A percentile compares a stretch with the other conserved stretches of the same genome.
These are phyloP conservation scores for Malbranchea cinnamomea DNA, from an alignment of 2,329 filamentous ascomycete species.

Conservation along the genomic window DNA sequence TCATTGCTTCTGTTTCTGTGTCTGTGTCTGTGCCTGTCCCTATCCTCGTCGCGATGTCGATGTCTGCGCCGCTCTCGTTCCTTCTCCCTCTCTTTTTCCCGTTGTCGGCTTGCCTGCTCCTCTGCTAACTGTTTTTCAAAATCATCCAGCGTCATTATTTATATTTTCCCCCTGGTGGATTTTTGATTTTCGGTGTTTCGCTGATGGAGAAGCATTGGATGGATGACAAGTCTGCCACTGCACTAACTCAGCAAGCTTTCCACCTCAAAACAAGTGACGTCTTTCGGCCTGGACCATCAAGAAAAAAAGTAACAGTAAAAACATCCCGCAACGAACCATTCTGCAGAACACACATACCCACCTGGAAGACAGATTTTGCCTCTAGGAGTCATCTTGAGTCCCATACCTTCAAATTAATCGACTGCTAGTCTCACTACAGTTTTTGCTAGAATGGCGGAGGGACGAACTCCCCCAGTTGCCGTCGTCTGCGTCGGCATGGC, in stretches of 20 bases:
- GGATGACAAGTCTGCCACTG: no score
- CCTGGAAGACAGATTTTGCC: no score
- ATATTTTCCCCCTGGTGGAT: no score
- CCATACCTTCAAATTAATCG: no score
- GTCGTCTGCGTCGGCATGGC: constrained; percentile 97
- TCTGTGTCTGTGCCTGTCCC: constrained; percentile 21
- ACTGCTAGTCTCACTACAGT: no score
- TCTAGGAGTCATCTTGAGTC: no score
- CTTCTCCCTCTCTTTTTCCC: constrained; percentile 21
- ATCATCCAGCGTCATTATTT: constrained; percentile 54
- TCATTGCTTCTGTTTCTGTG: constrained; percentile 23
- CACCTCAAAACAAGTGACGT: constrained; percentile 1
- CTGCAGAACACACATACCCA: no score
- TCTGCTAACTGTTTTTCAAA: constrained; percentile 65
- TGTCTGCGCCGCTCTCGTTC: constrained; percentile 19
- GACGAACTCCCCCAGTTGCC: constrained; percentile 50
- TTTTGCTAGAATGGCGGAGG: constrained; percentile 29
- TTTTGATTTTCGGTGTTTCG: no score
- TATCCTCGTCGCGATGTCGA: constrained; percentile 20
- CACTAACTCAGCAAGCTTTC: no score
- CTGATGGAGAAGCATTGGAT: not conserved
- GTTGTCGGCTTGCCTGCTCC: constrained; percentile 27
- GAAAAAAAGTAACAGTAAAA: no score
- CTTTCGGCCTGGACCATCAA: no score
- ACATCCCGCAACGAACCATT: no score